Conservation (phyloP, 345 rosid genomes). For the Mangifera indica region DNA sequence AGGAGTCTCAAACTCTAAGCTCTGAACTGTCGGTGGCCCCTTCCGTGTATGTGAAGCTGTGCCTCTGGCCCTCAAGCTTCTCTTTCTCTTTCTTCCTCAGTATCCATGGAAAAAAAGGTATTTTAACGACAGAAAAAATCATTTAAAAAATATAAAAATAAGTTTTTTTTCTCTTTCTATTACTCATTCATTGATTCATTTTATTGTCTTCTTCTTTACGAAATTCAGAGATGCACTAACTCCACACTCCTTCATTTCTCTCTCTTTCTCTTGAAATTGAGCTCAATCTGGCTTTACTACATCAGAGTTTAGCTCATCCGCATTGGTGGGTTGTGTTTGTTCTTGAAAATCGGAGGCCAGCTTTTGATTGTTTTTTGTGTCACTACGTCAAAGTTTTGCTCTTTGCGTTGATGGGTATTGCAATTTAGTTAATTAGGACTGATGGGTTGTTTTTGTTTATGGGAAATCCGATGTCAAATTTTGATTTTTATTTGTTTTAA, state of each 20-base stretch:
- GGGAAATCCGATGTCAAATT: conserved; percentile 31
- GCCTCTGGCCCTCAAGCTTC: no score
- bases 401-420: conserved; percentile 28
- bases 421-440: conserved; percentile 22
- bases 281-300: conserved; percentile 6
- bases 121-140: background rate
- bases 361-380: background rate
- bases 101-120: background rate
- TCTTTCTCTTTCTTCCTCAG: background rate
- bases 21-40: conserved; percentile 31
- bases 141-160: background rate
- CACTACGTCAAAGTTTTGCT: background rate
- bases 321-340: conserved; percentile 33
- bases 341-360: conserved; percentile 31
- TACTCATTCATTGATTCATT: background rate
- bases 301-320: conserved; percentile 12
- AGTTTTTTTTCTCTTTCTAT: background rate
- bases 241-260: conserved; percentile 8
- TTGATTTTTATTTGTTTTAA: conserved; percentile 1
- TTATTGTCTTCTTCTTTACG: conserved; percentile 35
- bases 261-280: conserved; percentile 14
- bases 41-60: conserved; percentile 2
- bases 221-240: conserved; percentile 23
- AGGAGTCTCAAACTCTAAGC: background rate
- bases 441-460: conserved; percentile 21